Base-by-base conservation (phyloP, 1,284 basidiomycete species). In the Apiotrichum siamense region DNA sequence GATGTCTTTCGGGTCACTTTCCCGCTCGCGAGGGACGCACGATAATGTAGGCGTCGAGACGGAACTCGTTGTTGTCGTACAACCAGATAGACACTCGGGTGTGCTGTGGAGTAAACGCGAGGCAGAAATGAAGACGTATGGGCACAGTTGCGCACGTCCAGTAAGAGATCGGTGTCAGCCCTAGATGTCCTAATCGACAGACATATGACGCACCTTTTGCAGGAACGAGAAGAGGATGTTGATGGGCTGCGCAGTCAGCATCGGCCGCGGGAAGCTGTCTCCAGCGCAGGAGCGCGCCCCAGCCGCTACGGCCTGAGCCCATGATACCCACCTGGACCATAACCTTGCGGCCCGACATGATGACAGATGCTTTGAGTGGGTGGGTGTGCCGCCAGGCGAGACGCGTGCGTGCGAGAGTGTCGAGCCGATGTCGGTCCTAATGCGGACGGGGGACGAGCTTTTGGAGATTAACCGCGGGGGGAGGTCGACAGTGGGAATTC, bases 211-310 rank as follows among this genome's bases (percentile, higher is more conserved):
- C 27, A 75, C 75, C 49, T 73, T 72, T 75, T 98, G 96, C 44
- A 98, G 79, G 77, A 97, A 92, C 81, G 93, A 92, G 82, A 98
- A 98, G 75, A 98, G 97, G 63, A 97, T 89, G 80, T 97, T 98
- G 91, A 72, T 94, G 66, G 71, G 62, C 69, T 70, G 64, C 11
- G 17, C 18, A 62, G 27, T 50, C 29, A 58, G 40, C 49, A 27
- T 42, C 44, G 35, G 44, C 23, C 24, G 23, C 26, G 33, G n/a
- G 7, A 21, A 29, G 33, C 7, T 13, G 9, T 41, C 17, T 6
- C 12, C 4, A n/a, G n/a, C n/a, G n/a, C n/a, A n/a, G n/a, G n/a
- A n/a, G n/a, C n/a, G n/a, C n/a, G n/a, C n/a, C n/a, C n/a, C n/a
- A n/a, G n/a, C n/a, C n/a, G n/a, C n/a, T n/a, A n/a, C n/a, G n/a